These are phyloP conservation scores for Setomelanomma holmii DNA, from an alignment of 2,329 filamentous ascomycete species.

Conservation along the genomic window DNA sequence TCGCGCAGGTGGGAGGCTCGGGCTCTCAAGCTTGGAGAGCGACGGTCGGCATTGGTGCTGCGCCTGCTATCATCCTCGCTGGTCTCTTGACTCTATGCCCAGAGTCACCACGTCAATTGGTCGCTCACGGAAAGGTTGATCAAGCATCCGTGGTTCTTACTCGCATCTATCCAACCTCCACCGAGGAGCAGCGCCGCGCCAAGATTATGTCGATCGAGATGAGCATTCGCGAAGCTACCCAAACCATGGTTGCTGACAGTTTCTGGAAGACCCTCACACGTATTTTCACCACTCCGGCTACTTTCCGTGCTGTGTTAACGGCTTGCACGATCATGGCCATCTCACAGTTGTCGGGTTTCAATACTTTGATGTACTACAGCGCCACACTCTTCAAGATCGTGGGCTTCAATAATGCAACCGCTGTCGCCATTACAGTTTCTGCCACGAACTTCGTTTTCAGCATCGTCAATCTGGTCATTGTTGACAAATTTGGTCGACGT, in stretches of 20 bases:
- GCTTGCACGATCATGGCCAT: slow-evolving; percentile 50
- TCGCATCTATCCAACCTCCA: slow-evolving; percentile 43
- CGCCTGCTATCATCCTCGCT: slow-evolving; percentile 45
- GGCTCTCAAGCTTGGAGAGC: slow-evolving; percentile 44
- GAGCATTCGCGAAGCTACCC: slow-evolving; percentile 41
- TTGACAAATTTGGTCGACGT: slow-evolving; percentile 80
- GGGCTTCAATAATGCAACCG: slow-evolving; percentile 78
- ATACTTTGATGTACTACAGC: slow-evolving; percentile 84
- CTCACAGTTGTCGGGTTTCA: slow-evolving; percentile 54
- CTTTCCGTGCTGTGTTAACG: slow-evolving; percentile 43
- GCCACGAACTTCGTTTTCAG: slow-evolving; percentile 85
- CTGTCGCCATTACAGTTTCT: slow-evolving; percentile 80
- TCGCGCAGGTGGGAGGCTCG: slow-evolving; percentile 42
- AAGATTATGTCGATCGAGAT: slow-evolving; percentile 39
- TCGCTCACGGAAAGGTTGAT: slow-evolving; percentile 41
- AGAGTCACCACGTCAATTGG: slow-evolving; percentile 47
- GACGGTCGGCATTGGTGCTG: slow-evolving; percentile 46
- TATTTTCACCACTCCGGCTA: slow-evolving; percentile 43
- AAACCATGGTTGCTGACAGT: slow-evolving; percentile 41
- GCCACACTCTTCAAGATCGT: slow-evolving; percentile 61
- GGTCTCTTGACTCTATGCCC: slow-evolving; percentile 45
- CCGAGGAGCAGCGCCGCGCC: slow-evolving; percentile 31
- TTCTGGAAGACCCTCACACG: slow-evolving; percentile 39
- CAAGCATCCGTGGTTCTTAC: slow-evolving; percentile 42
- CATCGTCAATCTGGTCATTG: slow-evolving; percentile 74